A percentile compares a stretch with the other conserved stretches of the same genome.
These are phyloP conservation scores for Endoconidiophora laricicola DNA, from an alignment of 2,329 filamentous ascomycete species.

Conservation along the genomic window DNA sequence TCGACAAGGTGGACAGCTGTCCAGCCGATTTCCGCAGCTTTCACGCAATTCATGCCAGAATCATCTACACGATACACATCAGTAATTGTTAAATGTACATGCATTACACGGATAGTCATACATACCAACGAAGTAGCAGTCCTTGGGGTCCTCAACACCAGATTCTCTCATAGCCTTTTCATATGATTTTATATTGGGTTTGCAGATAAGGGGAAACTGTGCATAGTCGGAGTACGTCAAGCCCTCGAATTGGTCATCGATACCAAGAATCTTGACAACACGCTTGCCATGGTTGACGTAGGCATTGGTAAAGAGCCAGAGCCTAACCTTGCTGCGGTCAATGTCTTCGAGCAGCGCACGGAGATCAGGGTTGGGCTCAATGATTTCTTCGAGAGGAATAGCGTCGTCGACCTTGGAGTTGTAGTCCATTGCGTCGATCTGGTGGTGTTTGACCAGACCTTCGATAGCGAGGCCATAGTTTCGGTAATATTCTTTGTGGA, in stretches of 20 bases:
- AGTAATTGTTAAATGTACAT: background rate
- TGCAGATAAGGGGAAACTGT: conserved; percentile 60
- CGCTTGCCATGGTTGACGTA: conserved; percentile 76
- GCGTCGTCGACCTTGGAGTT: conserved; percentile 92
- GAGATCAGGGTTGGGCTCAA: conserved; percentile 61
- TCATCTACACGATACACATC: conserved; percentile 46
- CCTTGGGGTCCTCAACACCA: conserved; percentile 44
- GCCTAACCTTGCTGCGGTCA: conserved; percentile 64
- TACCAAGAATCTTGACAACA: conserved; percentile 61
- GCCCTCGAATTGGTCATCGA: conserved; percentile 86
- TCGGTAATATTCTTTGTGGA: conserved; percentile 86
- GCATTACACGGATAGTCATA: conserved; percentile 15
- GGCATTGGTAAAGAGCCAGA: conserved; percentile 95
- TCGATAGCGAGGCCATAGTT: conserved; percentile 96
- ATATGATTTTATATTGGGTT: conserved; percentile 71
- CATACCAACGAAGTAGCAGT: conserved; percentile 89
- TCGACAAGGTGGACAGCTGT: conserved; percentile 74
- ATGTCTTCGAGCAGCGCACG: conserved; percentile 65
- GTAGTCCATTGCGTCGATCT: conserved; percentile 89
- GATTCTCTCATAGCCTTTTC: conserved; percentile 79
- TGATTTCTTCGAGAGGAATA: conserved; percentile 67
- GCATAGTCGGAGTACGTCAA: conserved; percentile 90
- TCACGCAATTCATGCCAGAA: conserved; percentile 64
- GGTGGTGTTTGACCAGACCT: conserved; percentile 80
- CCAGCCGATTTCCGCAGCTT: conserved; percentile 70